Percentiles rank a stretch among this genome's conserved stretches.
These are phyloP conservation scores for Tetragonia tetragonoides DNA, from an alignment of 148 eudicot species.

Conservation along the genomic window DNA sequence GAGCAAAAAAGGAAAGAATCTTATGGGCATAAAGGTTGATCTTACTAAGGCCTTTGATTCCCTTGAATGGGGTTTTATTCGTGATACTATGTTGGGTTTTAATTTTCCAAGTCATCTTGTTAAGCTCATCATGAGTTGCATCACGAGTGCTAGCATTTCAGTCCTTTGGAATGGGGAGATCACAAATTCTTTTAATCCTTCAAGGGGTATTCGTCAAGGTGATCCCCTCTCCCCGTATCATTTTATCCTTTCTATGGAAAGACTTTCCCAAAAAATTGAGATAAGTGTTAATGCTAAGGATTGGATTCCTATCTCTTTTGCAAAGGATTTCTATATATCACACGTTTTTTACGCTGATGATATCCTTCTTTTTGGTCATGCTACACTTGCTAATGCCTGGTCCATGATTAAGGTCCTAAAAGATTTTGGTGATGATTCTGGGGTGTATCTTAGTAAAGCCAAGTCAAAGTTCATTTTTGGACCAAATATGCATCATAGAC, in stretches of 20 bases:
- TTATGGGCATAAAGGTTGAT: background rate
- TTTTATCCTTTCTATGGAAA: background rate
- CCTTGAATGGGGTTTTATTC: background rate
- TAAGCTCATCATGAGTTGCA: background rate
- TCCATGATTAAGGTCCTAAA: background rate
- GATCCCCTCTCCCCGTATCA: background rate
- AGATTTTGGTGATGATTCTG: background rate
- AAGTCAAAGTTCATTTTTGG: background rate
- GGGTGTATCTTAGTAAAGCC: background rate
- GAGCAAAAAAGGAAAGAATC: background rate
- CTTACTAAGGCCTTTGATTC: background rate
- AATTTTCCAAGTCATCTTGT: rapidly evolving
- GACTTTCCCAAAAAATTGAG: background rate
- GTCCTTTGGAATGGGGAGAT: background rate
- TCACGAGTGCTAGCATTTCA: background rate
- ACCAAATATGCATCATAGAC: background rate
- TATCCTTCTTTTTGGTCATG: background rate
- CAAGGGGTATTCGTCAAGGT: background rate
- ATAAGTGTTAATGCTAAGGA: rapidly evolving
- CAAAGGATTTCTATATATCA: background rate
- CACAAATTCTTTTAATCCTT: background rate
- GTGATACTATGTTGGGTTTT: background rate
- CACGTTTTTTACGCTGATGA: background rate
- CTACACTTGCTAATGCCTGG: background rate
- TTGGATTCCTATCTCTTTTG: background rate